phyloP scores from a whole-genome alignment of 1,139 yeast species.

The Candida sojae region DNA sequence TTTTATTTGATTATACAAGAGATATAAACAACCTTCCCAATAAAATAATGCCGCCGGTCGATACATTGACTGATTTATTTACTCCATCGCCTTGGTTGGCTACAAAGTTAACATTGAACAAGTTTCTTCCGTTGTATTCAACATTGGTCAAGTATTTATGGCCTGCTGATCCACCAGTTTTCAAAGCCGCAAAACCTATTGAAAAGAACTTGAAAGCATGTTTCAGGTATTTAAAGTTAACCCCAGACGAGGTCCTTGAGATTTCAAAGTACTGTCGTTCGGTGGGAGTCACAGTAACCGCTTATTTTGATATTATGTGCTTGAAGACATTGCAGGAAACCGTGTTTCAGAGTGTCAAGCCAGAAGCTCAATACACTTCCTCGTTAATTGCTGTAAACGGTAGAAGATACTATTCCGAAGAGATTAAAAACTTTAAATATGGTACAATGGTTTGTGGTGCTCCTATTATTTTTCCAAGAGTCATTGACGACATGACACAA shows the following conservation, averaged over 20 bases:
- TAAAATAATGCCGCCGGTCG: conserved; percentile 11
- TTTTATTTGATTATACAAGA: conserved; percentile 13
- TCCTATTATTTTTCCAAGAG: conserved; percentile 15
- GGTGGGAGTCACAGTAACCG: conserved; percentile 27
- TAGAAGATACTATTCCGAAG: conserved; percentile 25
- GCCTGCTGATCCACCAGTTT: conserved; percentile 15
- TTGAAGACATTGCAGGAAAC: conserved; percentile 26
- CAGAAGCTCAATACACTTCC: conserved; percentile 13
- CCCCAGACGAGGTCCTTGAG: conserved; percentile 12
- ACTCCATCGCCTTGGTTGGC: conserved; percentile 9
- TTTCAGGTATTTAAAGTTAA: conserved; percentile 19
- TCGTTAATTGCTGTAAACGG: conserved; percentile 27
- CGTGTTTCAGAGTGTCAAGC: conserved; percentile 16
- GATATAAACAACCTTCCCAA: conserved; percentile 12
- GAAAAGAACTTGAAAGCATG: conserved; percentile 14
- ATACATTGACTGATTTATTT: conserved; percentile 16
- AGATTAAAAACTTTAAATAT: conserved; percentile 17
- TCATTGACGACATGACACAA: conserved; percentile 7
- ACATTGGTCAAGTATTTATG: conserved; percentile 6
- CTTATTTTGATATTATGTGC: conserved; percentile 24
- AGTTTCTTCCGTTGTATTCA: conserved; percentile 12
- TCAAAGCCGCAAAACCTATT: conserved; percentile 16
- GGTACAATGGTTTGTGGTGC: conserved; percentile 24
- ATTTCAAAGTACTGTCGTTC: conserved; percentile 19
- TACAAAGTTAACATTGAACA: conserved; percentile 7